Evolutionary conservation across 73 alveolate species (phyloP), one percentile per base, ranked within the genome.

Genomic region (Diophrys appendiculata): DNA sequence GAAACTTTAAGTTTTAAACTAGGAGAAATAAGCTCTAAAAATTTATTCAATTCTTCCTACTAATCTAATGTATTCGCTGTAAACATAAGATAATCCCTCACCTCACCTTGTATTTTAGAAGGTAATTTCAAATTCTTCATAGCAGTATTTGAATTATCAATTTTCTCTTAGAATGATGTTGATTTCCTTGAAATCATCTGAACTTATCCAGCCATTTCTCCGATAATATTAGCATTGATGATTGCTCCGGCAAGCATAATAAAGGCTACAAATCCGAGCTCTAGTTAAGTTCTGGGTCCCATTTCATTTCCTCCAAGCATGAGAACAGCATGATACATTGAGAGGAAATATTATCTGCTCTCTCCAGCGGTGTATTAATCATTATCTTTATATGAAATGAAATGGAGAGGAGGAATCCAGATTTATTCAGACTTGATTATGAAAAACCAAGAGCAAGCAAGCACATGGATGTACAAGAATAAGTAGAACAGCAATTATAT

Each of bases 381-480:
- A 5, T 83, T 83, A 27, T 33, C 67, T 23, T 25, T 65, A 22
- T 18, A 14, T 0, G n/a, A 32, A 13, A 34, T 34, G 53, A 14
- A 75, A 54, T 52, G 78, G 0, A 72, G 29, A 28, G 82, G 72
- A 11, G 93, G 96, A 30, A 75, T 72, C 93, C 96, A 89, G 22
- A 29, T 56, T 80, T 84, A 33, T 68, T 84, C 88, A 2, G 13
- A 14, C 25, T 81, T 87, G 0, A 73, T 81, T 0, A 75, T 52
- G 26, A 71, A 34, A 33, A 76, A 83, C 77, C 82, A 83, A 24
- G 53, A 29, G 73, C 91, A 83, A 31, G 77, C 75, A 8, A 75
- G 52, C 28, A 55, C 54, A 53, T 83, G 91, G 28, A 83, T 31
- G 29, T 54, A 76, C 0, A 83, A 75, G 27, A 83, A 25, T 28